phyloP scores from a whole-genome alignment of 225 moss, liverwort and hornwort species.

The Anthoceros angustus region DNA sequence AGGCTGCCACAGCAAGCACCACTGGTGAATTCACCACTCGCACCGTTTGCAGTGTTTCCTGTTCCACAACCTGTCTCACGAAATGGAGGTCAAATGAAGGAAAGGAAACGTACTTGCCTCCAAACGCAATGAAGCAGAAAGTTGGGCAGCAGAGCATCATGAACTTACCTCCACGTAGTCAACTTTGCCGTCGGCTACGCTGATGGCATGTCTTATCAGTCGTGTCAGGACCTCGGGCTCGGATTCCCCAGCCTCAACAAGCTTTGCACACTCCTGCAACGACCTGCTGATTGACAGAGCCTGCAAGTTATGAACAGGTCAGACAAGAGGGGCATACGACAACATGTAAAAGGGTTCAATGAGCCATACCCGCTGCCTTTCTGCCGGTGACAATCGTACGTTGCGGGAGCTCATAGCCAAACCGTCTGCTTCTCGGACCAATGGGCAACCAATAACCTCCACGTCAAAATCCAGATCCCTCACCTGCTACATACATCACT shows the following conservation, averaged over 20 bases:
- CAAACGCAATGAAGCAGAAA: too few species aligned
- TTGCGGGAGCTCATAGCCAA: conserved; percentile 99
- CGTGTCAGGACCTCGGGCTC: conserved; percentile 27
- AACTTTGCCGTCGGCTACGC: conserved; percentile 53
- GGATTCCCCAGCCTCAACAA: conserved; percentile 40
- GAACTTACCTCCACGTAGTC: conserved; percentile 67
- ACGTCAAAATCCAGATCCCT: conserved; percentile 75
- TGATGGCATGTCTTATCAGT: conserved; percentile 33
- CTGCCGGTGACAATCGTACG: conserved; percentile 43
- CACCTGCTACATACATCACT: conserved; percentile 26
- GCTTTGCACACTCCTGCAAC: conserved; percentile 37
- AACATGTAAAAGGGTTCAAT: neutral
- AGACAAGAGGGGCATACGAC: neutral
- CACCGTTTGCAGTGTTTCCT: conserved; percentile 42
- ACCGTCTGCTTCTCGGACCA: conserved; percentile 74
- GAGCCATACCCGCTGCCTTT: conserved; percentile 50
- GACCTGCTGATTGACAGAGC: conserved; percentile 72
- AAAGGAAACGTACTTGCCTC: neutral
- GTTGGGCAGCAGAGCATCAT: neutral
- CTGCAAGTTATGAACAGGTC: conserved; percentile 13
- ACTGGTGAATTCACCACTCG: conserved; percentile 29
- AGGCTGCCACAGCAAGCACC: conserved; percentile 64
- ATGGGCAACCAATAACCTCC: conserved; percentile 59
- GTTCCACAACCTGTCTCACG: conserved; percentile 51
- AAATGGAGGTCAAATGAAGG: neutral